Percentiles rank a stretch among this genome's conserved stretches.
phyloP scores from a whole-genome alignment of 129 eudicot species.

The Smallanthus sonchifolius region DNA sequence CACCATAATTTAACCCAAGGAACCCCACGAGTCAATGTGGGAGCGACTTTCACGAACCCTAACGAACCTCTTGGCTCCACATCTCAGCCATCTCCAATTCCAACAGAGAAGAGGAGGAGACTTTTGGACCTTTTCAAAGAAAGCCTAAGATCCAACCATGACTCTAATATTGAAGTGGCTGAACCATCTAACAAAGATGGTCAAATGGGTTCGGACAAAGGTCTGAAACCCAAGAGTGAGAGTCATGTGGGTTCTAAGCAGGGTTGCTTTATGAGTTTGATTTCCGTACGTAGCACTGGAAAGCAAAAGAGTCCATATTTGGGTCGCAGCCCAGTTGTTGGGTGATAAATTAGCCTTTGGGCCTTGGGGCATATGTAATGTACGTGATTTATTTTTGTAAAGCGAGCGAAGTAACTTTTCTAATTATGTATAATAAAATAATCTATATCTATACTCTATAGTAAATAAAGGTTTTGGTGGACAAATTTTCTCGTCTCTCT shows the following conservation, averaged over 20 bases:
- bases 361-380: too few species aligned
- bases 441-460: too few species aligned
- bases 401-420: too few species aligned
- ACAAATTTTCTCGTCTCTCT: too few species aligned
- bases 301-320: constrained; percentile 31
- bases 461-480: too few species aligned
- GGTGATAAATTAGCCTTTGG: background rate
- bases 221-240: constrained; percentile 2
- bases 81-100: constrained; percentile 32
- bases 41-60: background rate
- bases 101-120: constrained; percentile 40
- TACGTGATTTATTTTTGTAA: too few species aligned
- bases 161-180: background rate
- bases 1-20: constrained; percentile 34
- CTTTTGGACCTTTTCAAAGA: constrained; percentile 57
- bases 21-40: background rate
- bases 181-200: constrained; percentile 18
- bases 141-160: constrained; percentile 30
- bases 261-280: constrained; percentile 39
- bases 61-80: background rate
- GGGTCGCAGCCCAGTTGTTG: background rate
- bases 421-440: too few species aligned
- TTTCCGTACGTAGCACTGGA: constrained; percentile 38
- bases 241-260: constrained; percentile 22
- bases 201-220: constrained; percentile 10